These are phyloP conservation scores for Cadophora sp. DNA, from an alignment of 2,329 filamentous ascomycete genomes.

Conservation along the genomic window DNA sequence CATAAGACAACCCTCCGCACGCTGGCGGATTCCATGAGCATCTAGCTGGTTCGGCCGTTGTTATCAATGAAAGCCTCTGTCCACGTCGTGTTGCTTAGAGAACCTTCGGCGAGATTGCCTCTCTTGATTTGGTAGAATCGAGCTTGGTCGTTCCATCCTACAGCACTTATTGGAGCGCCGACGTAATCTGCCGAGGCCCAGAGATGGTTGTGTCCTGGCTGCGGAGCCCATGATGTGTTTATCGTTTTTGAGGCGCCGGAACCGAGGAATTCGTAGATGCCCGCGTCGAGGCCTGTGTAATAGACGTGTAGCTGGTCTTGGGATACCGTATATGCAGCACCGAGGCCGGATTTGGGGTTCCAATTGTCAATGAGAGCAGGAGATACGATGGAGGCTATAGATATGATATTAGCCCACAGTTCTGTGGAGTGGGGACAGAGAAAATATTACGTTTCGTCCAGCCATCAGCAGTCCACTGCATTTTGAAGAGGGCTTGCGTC, in stretches of 20 bases:
- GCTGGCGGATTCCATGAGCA: background rate
- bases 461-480: conserved; percentile 29
- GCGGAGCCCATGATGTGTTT: conserved; percentile 24
- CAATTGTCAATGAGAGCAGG: conserved; percentile 23
- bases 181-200: conserved; percentile 35
- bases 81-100: conserved; percentile 32
- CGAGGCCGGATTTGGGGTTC: conserved; percentile 35
- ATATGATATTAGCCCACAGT: background rate
- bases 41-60: background rate
- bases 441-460: conserved; percentile 35
- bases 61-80: conserved; percentile 29
- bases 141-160: conserved; percentile 35
- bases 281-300: conserved; percentile 35
- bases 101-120: conserved; percentile 30
- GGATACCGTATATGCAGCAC: conserved; percentile 26
- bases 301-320: conserved; percentile 37
- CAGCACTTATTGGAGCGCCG: conserved; percentile 34
- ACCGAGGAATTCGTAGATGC: conserved; percentile 37
- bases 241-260: conserved; percentile 23
- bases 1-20: background rate
- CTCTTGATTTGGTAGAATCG: conserved; percentile 31
- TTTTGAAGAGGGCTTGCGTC: conserved; percentile 29
- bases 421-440: background rate
- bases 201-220: conserved; percentile 29
- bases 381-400: conserved; percentile 25